phyloP scores from a whole-genome alignment of 176 grass and related monocot genomes.

The Oryza nivara region DNA sequence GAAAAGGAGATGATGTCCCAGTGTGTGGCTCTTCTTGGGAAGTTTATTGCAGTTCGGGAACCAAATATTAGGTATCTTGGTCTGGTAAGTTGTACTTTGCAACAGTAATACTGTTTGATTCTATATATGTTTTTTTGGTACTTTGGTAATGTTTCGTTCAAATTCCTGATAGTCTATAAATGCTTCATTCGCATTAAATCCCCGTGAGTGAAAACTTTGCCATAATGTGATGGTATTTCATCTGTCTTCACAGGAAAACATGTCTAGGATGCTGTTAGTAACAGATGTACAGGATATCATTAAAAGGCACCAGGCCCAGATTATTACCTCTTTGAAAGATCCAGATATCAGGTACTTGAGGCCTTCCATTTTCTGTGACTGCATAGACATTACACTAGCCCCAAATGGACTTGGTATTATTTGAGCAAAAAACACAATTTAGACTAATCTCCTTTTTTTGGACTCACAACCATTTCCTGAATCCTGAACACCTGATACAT shows the following conservation, averaged over 20 bases:
- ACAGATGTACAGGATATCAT: constrained; percentile 99
- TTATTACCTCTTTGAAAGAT: constrained; percentile 98
- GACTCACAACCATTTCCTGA: too few relatives aligned
- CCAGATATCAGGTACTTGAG: constrained; percentile 92
- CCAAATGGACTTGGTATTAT: neutral
- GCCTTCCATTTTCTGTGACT: neutral
- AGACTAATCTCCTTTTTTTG: neutral
- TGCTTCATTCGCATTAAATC: too few relatives aligned
- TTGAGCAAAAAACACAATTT: constrained; percentile 2
- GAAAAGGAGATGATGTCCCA: constrained; percentile 99
- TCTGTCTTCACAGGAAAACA: constrained; percentile 79
- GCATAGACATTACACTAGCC: constrained; percentile 7
- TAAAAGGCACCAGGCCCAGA: constrained; percentile 98
- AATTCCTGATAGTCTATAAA: too few relatives aligned
- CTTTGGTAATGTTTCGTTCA: neutral
- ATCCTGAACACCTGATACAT: neutral
- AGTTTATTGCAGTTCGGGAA: constrained; percentile 98
- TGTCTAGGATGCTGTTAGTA: constrained; percentile 96
- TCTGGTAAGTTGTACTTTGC: constrained; percentile 62
- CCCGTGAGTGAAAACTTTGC: too few relatives aligned
- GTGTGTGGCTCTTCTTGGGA: constrained; percentile 96
- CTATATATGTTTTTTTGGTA: constrained; percentile 12
- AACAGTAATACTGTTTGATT: constrained; percentile 29
- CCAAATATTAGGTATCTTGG: constrained; percentile 99
- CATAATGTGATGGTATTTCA: constrained; percentile 30